These are phyloP conservation scores for Tephrocybe sp. DNA, from an alignment of 768 basidiomycete species.

Conservation along the genomic window DNA sequence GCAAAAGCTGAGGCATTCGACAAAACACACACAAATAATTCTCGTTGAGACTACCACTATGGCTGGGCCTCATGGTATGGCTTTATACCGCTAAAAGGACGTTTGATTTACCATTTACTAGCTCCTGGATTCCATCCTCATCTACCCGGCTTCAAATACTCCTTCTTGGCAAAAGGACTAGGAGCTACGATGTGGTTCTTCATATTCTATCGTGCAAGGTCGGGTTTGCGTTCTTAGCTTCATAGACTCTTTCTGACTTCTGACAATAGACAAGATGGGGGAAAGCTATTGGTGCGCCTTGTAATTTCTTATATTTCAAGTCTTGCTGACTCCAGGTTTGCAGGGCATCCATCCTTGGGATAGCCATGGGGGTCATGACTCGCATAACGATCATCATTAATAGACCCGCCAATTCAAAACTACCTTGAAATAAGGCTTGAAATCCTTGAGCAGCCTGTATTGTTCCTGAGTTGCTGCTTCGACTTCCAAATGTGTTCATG, in stretches of 20 bases:
- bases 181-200: slow-evolving; percentile 99
- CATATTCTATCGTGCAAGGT: slow-evolving; percentile 95
- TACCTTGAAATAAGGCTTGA: neutral
- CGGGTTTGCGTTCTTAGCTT: slow-evolving; percentile 25
- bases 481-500: no score
- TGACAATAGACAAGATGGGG: slow-evolving; percentile 63
- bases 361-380: slow-evolving; percentile 27
- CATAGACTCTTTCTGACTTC: slow-evolving; percentile 2
- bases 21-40: slow-evolving; percentile 34
- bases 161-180: slow-evolving; percentile 77
- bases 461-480: neutral
- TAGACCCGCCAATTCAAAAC: slow-evolving; percentile 11
- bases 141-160: slow-evolving; percentile 73
- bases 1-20: slow-evolving; percentile 14
- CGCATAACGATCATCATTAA: slow-evolving; percentile 40
- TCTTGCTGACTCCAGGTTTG: slow-evolving; percentile 1
- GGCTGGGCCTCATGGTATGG: slow-evolving; percentile 39
- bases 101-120: slow-evolving; percentile 20
- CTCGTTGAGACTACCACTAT: slow-evolving; percentile 27
- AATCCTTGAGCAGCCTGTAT: neutral
- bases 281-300: slow-evolving; percentile 62
- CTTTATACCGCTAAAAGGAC: slow-evolving; percentile 8
- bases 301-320: neutral
- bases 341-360: slow-evolving; percentile 54
- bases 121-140: slow-evolving; percentile 88